phyloP scores from a whole-genome alignment of 148 eudicot genomes.

The Dianthus caryophyllus region DNA sequence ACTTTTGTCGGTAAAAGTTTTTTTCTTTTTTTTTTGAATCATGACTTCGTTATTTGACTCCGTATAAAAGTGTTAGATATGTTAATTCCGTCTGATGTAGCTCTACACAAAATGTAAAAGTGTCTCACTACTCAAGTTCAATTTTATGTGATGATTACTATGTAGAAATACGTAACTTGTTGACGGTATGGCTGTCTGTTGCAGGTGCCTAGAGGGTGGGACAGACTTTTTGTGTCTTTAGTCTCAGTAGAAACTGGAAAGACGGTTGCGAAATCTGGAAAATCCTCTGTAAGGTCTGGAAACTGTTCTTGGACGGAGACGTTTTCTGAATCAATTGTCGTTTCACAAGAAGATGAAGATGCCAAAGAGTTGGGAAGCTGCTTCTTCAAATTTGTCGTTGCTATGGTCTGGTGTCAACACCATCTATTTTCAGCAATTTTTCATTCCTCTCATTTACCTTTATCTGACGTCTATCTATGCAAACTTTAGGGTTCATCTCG shows the following conservation, averaged over 20 bases:
- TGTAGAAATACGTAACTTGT: no score
- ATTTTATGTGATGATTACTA: not conserved
- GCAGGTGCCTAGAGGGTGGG: conserved; percentile 92
- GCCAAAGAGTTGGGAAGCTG: conserved; percentile 36
- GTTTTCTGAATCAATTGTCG: conserved; percentile 42
- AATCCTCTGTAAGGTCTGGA: conserved; percentile 52
- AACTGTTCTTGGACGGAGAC: conserved; percentile 66
- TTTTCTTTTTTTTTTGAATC: not conserved
- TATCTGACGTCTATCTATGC: conserved; percentile 13
- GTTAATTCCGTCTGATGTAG: not conserved
- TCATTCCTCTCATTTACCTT: not conserved
- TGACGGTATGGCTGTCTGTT: not conserved
- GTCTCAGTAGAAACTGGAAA: conserved; percentile 60
- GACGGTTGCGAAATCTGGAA: conserved; percentile 47
- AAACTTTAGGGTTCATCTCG: conserved; percentile 59
- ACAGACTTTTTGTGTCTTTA: conserved; percentile 52
- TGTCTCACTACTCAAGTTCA: not conserved
- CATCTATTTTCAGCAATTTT: not conserved
- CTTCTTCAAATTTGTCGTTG: conserved; percentile 49
- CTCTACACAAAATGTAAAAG: not conserved
- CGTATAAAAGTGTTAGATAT: not conserved
- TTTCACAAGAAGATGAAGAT: conserved; percentile 39
- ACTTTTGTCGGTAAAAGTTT: not conserved
- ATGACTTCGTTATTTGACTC: not conserved
- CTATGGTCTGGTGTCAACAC: conserved; percentile 39